Evolutionary conservation across 1,139 yeast species (phyloP).

Genomic region (Saccharomyces hybrid): DNA sequence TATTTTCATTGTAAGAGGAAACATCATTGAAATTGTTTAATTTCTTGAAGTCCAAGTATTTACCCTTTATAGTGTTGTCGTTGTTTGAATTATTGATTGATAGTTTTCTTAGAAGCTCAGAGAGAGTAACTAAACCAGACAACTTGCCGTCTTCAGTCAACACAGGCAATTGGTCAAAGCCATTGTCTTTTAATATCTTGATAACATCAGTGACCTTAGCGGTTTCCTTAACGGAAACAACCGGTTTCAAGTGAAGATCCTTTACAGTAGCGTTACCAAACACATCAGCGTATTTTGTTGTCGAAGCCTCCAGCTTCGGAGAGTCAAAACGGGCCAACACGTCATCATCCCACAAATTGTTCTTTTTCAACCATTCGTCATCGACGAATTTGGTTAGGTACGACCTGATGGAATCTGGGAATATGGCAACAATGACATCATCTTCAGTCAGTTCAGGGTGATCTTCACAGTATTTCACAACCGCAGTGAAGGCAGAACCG

Average conservation of each 20-base stretch:
- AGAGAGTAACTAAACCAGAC: conserved; percentile 71
- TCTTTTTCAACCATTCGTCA: conserved; percentile 84
- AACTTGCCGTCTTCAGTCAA: conserved; percentile 54
- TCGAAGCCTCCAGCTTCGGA: conserved; percentile 10
- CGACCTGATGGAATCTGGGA: conserved; percentile 85
- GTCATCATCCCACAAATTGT: conserved; percentile 57
- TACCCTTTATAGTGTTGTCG: conserved; percentile 50
- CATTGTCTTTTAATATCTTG: conserved; percentile 64
- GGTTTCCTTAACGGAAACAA: conserved; percentile 60
- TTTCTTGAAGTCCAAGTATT: conserved; percentile 69
- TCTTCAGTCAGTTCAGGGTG: conserved; percentile 55
- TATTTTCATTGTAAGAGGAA: conserved; percentile 56
- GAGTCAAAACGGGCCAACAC: conserved; percentile 33
- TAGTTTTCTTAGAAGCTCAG: conserved; percentile 60
- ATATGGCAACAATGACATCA: conserved; percentile 70
- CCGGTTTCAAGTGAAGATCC: conserved; percentile 74
- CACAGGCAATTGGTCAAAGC: conserved; percentile 83
- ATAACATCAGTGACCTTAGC: conserved; percentile 63
- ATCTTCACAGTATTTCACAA: conserved; percentile 61
- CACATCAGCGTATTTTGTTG: conserved; percentile 32
- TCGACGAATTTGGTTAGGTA: conserved; percentile 84
- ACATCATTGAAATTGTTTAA: conserved; percentile 56
- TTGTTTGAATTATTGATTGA: conserved; percentile 35
- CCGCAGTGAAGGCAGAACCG: conserved; percentile 79
- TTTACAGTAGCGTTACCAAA: conserved; percentile 55